Evolutionary conservation across 352 stramenopile genomes (phyloP).

Genomic region (Phytophthora europaea): DNA sequence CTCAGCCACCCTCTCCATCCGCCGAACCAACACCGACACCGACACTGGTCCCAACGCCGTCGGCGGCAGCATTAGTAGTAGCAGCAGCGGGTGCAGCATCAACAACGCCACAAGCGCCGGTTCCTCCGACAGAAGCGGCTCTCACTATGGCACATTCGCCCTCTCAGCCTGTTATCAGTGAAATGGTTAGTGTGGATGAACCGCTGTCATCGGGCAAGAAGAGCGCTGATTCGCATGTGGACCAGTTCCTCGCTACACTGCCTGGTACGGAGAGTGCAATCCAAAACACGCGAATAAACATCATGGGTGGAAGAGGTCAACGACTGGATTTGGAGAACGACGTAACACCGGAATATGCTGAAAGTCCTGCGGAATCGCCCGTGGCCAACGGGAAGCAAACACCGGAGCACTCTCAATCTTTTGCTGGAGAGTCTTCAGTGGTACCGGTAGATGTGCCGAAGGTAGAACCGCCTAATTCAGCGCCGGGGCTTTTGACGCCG

Average conservation of each 20-base stretch:
- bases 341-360: conserved; percentile 44
- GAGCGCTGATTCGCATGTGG: conserved; percentile 55
- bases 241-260: conserved; percentile 86
- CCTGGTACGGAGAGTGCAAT: conserved; percentile 93
- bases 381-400: conserved; percentile 31
- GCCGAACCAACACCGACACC: conserved; percentile 1
- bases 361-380: conserved; percentile 36
- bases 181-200: conserved; percentile 50
- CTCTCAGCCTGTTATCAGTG: conserved; percentile 42
- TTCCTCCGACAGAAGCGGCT: conserved; percentile 8
- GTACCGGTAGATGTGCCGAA: conserved; percentile 5
- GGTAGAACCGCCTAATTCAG: conserved; percentile 36
- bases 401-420: conserved; percentile 37
- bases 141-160: conserved; percentile 18
- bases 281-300: conserved; percentile 91
- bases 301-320: conserved; percentile 93
- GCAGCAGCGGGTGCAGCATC: background rate
- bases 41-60: background rate
- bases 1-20: conserved; percentile 19
- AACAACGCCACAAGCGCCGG: conserved; percentile 5
- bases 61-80: background rate
- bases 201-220: conserved; percentile 63
- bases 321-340: conserved; percentile 86
- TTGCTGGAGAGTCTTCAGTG: conserved; percentile 31
- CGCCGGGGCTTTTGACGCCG: conserved; percentile 44